Base-by-base conservation (phyloP, 495 filamentous ascomycete species). In the Geoglossum glabrum region DNA sequence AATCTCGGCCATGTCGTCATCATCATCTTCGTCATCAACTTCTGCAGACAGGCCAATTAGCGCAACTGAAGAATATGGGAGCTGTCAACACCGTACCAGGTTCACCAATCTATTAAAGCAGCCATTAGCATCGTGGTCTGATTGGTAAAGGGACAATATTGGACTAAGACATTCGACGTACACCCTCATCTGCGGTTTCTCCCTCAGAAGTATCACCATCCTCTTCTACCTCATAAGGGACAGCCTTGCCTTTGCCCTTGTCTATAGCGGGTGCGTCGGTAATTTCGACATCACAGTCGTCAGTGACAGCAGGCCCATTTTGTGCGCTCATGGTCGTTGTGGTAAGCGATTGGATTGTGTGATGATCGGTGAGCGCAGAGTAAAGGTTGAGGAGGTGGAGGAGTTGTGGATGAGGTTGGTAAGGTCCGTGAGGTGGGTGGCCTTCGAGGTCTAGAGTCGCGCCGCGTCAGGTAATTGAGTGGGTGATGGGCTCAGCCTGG, bases 1-100 rank as follows among this genome's bases (percentile, higher is more conserved):
- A 68, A 97, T 93, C 68, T 88, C 89, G 68, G 89, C 85, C 73
- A 95, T 80, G 70, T 86, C 82, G 64, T 92, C 87, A 10, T 82
- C 79, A 54, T 85, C 85, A 13, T 85, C 84, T 1, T 84, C 84
- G 45, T 80, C 79, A 11, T 79, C 82, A 17, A 4, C 11, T 17
- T 56, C 38, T 56, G 10, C 21, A 26, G 30, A 56, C 8, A 40
- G 31, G 38, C 40, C 30, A 40, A 27, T 56, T 56, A 38, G 25
- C 10, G 27, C 54, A 15, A 15, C 7, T 52, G 49, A 19, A 27
- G 25, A n/a, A 7, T 27, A 5, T n/a, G 49, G 40, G 2, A 1
- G 11, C 28, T 3, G 49, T 52, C 25, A n/a, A 27, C 11, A 27
- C 17, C 49, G 7, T 28, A 52, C 49, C 49, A 15, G 13, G 25